Percentiles rank a stretch among this genome's conserved stretches.
Conservation (phyloP, 2,329 filamentous ascomycete genomes). For the Arthroderma uncinatum region DNA sequence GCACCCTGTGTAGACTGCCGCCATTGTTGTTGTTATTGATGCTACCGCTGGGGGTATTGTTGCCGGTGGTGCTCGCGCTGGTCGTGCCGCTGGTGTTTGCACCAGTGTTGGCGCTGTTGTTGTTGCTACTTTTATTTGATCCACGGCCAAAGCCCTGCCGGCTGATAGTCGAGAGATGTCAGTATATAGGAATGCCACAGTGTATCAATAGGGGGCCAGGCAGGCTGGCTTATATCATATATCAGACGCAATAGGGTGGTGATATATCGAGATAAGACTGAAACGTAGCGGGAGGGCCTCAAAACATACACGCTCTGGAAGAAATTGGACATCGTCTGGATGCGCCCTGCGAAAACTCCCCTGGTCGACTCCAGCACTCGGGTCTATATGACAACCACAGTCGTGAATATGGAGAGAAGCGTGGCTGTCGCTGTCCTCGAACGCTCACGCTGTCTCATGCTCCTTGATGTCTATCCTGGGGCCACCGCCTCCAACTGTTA, state of each 20-base stretch:
- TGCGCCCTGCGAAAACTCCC: neutral
- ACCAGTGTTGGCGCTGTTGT: neutral
- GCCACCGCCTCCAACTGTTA: too few relatives aligned
- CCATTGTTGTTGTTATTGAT: neutral
- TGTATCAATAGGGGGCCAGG: too few relatives aligned
- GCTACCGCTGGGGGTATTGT: constrained; percentile 1
- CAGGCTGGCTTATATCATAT: too few relatives aligned
- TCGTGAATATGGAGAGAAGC: neutral
- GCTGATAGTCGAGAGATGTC: constrained; percentile 22
- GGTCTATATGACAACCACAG: neutral
- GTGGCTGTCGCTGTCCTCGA: neutral
- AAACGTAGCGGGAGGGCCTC: too few relatives aligned
- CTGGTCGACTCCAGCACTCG: neutral
- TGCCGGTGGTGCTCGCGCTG: neutral
- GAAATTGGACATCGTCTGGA: constrained; percentile 36
- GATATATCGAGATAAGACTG: too few relatives aligned
- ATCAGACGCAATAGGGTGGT: too few relatives aligned
- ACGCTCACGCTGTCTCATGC: neutral
- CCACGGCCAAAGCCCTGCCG: constrained; percentile 41
- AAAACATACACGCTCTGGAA: constrained; percentile 41
- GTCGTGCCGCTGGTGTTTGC: neutral
- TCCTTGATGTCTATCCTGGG: too few relatives aligned
- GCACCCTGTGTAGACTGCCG: too few relatives aligned
- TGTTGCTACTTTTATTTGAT: constrained; percentile 29
- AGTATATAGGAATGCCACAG: constrained; percentile 9